Base-by-base conservation (phyloP, 352 stramenopile genomes). In the Phytophthora sp. region DNA sequence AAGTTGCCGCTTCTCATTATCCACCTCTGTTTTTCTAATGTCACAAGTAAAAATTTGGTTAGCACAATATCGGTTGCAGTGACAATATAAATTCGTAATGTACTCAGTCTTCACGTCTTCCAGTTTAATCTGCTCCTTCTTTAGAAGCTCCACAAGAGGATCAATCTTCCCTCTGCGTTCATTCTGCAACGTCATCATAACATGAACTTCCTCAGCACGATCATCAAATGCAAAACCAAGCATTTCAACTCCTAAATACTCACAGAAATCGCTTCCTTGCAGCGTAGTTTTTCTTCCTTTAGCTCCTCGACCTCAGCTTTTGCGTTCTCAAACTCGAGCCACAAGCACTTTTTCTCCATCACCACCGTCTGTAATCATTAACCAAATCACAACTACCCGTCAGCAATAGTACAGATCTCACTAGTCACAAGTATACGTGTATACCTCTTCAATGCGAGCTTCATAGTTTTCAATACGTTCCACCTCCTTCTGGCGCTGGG, bases 301-400 rank as follows among this genome's bases (percentile, higher is more conserved):
- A 94, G 55, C 50, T 82, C 73, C 30, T 91, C 74, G 3, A 94
- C 82, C 27, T 94, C 60, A 0, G 54, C 53, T 57, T 93, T 93
- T 27, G 79, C 79, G 27, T 94, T 77, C 51, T 95, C 82, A 56
- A 94, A 93, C 53, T 93, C 73, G 24, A 96, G 81, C 88, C 87
- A 96, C 30, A 94, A 36, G 23, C 86, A 89, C 38, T 95, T 95
- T 54, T 94, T 93, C 72, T 96, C 80, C 82, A 96, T 93, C 47
- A 94, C 60, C 9, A 76, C 71, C 11, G 86, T 94, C 82, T 94
- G 64, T 12, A 69, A 30, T 20, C n/a, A n/a, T n/a, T n/a, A n/a
- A n/a, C 41, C 12, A 30, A 63, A 36, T 12, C 31, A 39, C 26
- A 47, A 24, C 16, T 44, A 21, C 20, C 9, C 13, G 18, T 27